phyloP scores from a whole-genome alignment of 2,329 filamentous ascomycete species.

The Ceratocystis variospora region DNA sequence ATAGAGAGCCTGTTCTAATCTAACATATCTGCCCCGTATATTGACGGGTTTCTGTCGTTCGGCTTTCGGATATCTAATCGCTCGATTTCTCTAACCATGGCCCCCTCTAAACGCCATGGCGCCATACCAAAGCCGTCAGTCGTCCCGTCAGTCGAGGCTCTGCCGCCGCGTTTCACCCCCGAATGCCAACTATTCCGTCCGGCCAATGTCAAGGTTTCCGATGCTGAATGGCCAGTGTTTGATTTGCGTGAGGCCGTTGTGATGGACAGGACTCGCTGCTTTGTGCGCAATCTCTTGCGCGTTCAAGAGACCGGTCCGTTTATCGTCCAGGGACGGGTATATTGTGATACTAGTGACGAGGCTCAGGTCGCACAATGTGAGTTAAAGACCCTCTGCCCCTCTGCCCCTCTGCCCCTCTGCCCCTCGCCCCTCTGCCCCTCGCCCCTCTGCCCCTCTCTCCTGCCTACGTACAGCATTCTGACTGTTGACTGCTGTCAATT shows the following conservation, averaged over 20 bases:
- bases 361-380: conserved; percentile 27
- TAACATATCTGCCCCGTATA: not conserved
- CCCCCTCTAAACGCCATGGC: conserved; percentile 1
- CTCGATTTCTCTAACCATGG: not conserved
- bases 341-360: conserved; percentile 35
- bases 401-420: too few species aligned
- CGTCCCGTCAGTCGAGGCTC: conserved; percentile 15
- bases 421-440: too few species aligned
- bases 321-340: conserved; percentile 45
- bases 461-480: not conserved
- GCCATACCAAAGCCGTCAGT: not conserved
- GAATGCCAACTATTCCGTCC: conserved; percentile 27
- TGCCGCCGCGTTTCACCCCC: conserved; percentile 28
- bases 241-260: conserved; percentile 47
- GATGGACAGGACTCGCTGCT: conserved; percentile 38
- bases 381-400: conserved; percentile 22
- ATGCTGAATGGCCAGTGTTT: conserved; percentile 46
- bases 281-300: conserved; percentile 46
- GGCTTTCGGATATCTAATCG: not conserved
- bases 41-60: not conserved
- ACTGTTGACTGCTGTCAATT: not conserved
- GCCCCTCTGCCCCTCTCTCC: not conserved
- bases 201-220: conserved; percentile 25
- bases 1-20: too few species aligned
- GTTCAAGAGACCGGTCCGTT: conserved; percentile 48